Conservation (phyloP, 768 basidiomycete genomes). For the Mycena capillaripes region DNA sequence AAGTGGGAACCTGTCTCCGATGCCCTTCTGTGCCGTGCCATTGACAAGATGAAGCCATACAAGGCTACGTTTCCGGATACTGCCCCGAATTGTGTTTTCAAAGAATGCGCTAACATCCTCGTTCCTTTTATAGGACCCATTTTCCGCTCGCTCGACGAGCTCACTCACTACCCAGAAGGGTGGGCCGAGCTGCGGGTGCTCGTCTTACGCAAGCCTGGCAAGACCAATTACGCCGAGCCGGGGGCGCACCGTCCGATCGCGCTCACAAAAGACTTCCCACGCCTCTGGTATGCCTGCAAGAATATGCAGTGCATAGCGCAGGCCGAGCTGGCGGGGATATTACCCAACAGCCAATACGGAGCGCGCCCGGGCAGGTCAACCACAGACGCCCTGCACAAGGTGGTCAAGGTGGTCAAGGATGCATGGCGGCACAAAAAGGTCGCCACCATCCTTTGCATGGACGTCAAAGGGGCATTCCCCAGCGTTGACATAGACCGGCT, state of each 20-base stretch:
- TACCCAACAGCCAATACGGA: not conserved
- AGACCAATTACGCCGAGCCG: too few species aligned
- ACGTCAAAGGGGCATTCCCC: constrained; percentile 56
- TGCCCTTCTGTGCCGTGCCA: too few species aligned
- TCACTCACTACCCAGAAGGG: too few species aligned
- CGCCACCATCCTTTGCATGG: constrained; percentile 47
- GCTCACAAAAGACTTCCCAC: not conserved
- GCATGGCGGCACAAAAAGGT: constrained; percentile 50
- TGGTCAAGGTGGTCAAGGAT: constrained; percentile 50
- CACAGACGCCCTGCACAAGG: constrained; percentile 46
- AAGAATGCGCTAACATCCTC: too few species aligned
- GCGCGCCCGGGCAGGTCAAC: constrained; percentile 41
- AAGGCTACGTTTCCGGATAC: too few species aligned
- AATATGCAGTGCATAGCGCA: not conserved
- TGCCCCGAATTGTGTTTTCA: too few species aligned
- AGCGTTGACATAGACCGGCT: constrained; percentile 41
- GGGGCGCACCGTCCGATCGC: not conserved
- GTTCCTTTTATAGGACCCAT: too few species aligned
- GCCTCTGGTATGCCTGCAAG: not conserved
- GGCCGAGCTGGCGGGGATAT: not conserved
- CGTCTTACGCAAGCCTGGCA: too few species aligned
- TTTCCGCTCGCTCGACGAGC: too few species aligned
- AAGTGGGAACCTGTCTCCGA: too few species aligned
- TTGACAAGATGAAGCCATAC: too few species aligned
- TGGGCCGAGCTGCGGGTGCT: too few species aligned